Evolutionary conservation across 768 basidiomycete genomes (phyloP).

Genomic region (Phanerochaete carnosa): DNA sequence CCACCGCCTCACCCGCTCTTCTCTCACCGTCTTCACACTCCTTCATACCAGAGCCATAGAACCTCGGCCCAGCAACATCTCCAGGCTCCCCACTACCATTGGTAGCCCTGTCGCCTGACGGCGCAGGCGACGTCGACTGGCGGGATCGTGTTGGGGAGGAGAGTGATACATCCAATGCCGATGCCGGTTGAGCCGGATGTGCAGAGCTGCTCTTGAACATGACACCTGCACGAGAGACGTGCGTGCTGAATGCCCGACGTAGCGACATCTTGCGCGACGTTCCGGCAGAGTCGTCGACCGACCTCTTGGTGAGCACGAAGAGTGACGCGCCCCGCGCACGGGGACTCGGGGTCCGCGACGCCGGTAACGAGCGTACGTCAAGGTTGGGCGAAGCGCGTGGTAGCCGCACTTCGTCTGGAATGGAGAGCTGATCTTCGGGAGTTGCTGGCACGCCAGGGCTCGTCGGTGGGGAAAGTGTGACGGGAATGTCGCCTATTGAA

Average conservation of each 20-base stretch:
- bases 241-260: conserved; percentile 1
- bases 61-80: conserved; percentile 21
- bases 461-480: conserved; percentile 14
- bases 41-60: conserved; percentile 15
- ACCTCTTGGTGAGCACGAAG: not conserved
- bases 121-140: not conserved
- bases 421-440: not conserved
- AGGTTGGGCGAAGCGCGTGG: not conserved
- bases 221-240: not conserved
- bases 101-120: not conserved
- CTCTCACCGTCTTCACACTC: conserved; percentile 17
- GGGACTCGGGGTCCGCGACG: conserved; percentile 1
- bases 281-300: not conserved
- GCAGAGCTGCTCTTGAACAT: not conserved
- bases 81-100: conserved; percentile 11
- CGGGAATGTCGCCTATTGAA: conserved; percentile 7
- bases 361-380: not conserved
- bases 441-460: not conserved
- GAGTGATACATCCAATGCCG: not conserved
- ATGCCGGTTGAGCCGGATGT: not conserved
- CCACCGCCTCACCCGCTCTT: conserved; percentile 57
- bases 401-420: not conserved
- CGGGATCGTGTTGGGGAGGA: not conserved
- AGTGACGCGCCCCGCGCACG: not conserved
- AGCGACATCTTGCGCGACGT: not conserved